Evolutionary conservation across 371 early-diverging fungal genomes (phyloP).

Genomic region (Mucor irregularis): DNA sequence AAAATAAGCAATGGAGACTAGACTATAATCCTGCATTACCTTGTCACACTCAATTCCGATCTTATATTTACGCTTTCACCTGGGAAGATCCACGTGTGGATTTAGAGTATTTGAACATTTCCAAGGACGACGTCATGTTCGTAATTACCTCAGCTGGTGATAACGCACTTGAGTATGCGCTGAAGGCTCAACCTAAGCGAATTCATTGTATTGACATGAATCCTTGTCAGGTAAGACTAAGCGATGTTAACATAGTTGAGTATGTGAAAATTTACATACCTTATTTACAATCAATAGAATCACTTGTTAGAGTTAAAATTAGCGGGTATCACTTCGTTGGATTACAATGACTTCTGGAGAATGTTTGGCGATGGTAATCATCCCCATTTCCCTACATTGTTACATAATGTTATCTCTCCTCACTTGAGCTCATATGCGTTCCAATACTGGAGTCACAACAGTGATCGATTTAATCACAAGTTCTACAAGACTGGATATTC

Average conservation of each 20-base stretch:
- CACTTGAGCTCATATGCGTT: constrained; percentile 73
- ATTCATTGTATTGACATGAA: constrained; percentile 89
- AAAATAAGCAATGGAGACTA: constrained; percentile 60
- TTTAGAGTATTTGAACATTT: constrained; percentile 66
- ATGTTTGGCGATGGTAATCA: constrained; percentile 81
- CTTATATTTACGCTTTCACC: constrained; percentile 86
- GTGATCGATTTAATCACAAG: constrained; percentile 57
- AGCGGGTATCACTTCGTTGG: constrained; percentile 63
- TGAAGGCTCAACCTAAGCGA: constrained; percentile 64
- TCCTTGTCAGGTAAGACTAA: constrained; percentile 68
- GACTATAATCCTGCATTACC: constrained; percentile 67
- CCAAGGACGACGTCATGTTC: constrained; percentile 70
- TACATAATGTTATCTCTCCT: constrained; percentile 73
- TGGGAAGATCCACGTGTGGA: constrained; percentile 89
- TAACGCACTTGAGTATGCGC: constrained; percentile 82
- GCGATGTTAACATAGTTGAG: not conserved
- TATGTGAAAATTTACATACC: not conserved
- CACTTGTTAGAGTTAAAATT: constrained; percentile 84
- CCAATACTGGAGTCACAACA: constrained; percentile 78
- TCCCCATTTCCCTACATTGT: constrained; percentile 57
- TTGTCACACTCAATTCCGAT: constrained; percentile 74
- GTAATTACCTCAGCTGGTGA: constrained; percentile 88
- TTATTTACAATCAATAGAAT: constrained; percentile 43
- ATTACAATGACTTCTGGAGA: constrained; percentile 74
- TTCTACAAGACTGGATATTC: constrained; percentile 87